These are phyloP conservation scores for Penicillium italicum DNA, from an alignment of 2,329 filamentous ascomycete genomes.

Conservation along the genomic window DNA sequence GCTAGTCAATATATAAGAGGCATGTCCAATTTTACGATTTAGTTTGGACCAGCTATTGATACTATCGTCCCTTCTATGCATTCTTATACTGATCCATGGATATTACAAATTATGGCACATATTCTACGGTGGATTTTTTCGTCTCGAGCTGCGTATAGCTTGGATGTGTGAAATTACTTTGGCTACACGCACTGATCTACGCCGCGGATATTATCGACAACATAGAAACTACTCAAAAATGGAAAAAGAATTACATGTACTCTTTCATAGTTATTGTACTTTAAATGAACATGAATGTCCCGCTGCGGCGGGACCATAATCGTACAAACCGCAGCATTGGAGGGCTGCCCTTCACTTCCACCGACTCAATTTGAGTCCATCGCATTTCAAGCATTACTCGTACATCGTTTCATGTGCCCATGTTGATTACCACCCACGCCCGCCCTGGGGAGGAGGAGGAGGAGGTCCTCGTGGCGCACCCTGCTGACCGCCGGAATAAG, in stretches of 20 bases:
- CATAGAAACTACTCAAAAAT: background rate
- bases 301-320: background rate
- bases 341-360: background rate
- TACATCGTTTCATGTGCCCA: conserved; percentile 7
- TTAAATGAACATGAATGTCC: background rate
- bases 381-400: background rate
- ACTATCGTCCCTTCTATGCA: too few species aligned
- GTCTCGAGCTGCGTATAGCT: background rate
- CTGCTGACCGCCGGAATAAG: conserved; percentile 26
- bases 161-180: background rate
- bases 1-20: background rate
- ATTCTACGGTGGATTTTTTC: background rate
- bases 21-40: too few species aligned
- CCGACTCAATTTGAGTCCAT: background rate
- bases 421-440: conserved; percentile 15
- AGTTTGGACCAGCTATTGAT: background rate
- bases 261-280: background rate
- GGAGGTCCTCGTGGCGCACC: conserved; percentile 20
- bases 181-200: background rate
- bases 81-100: too few species aligned
- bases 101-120: too few species aligned
- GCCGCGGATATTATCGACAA: background rate
- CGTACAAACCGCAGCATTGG: background rate
- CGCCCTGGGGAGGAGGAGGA: conserved; percentile 1
- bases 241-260: background rate